Percentiles rank a stretch among this genome's conserved stretches.
These are phyloP conservation scores for Zymoseptoria brevis DNA, from an alignment of 2,329 filamentous ascomycete species.

Conservation along the genomic window DNA sequence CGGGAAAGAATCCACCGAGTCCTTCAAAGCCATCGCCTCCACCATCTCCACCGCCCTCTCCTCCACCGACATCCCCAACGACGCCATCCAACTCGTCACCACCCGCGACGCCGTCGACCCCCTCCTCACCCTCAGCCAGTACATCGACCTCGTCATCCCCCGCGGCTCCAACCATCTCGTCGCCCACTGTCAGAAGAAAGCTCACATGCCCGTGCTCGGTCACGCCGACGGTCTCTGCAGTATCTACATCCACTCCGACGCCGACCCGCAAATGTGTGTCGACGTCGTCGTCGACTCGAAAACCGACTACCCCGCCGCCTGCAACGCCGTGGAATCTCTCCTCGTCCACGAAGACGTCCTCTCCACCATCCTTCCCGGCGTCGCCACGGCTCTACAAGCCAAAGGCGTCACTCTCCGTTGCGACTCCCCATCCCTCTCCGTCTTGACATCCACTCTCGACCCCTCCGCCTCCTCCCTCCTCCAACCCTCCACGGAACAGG, in stretches of 20 bases:
- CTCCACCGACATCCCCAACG: conserved; percentile 67
- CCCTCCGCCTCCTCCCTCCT: conserved; percentile 41
- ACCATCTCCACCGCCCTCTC: conserved; percentile 74
- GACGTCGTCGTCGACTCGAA: conserved; percentile 85
- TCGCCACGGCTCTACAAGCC: conserved; percentile 64
- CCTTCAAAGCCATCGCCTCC: conserved; percentile 83
- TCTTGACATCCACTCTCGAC: conserved; percentile 46
- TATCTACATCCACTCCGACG: conserved; percentile 74
- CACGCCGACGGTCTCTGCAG: conserved; percentile 92
- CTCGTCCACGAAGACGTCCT: conserved; percentile 71
- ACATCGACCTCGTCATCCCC: conserved; percentile 93
- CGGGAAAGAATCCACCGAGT: conserved; percentile 90
- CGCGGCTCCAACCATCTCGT: conserved; percentile 86
- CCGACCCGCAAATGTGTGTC: conserved; percentile 62
- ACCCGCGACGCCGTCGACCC: conserved; percentile 85
- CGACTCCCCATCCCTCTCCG: conserved; percentile 60
- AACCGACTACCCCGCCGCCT: conserved; percentile 88
- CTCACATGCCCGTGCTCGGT: conserved; percentile 89
- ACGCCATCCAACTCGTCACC: conserved; percentile 85
- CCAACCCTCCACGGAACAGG: conserved; percentile 57
- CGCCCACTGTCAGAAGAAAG: conserved; percentile 78
- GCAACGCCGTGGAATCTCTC: conserved; percentile 88
- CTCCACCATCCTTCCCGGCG: conserved; percentile 56
- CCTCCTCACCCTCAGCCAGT: conserved; percentile 74
- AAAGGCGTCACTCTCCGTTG: conserved; percentile 79